A percentile compares a stretch with the other conserved stretches of the same genome.
phyloP scores from a whole-genome alignment of 495 filamentous ascomycete genomes.

The Mytilinidion resinicola region DNA sequence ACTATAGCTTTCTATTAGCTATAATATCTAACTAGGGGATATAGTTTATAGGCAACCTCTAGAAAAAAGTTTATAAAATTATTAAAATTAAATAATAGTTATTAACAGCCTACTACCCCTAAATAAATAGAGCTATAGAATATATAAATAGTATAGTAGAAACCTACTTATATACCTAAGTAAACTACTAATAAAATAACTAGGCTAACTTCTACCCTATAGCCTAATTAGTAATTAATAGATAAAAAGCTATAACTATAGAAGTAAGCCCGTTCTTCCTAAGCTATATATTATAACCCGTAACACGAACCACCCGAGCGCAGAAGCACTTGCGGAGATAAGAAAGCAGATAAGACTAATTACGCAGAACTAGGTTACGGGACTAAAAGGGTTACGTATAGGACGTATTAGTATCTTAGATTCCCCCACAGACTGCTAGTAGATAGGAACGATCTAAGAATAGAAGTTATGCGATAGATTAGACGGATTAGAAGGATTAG shows the following conservation, averaged over 20 bases:
- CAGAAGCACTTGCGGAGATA: too few species aligned
- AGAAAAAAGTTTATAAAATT: background rate
- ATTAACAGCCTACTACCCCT: constrained; percentile 10
- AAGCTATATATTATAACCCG: background rate
- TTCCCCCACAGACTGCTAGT: too few species aligned
- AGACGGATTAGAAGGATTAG: too few species aligned
- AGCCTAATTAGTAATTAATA: constrained; percentile 6
- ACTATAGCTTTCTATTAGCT: background rate
- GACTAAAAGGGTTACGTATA: too few species aligned
- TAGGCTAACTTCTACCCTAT: constrained; percentile 6
- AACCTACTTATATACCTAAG: constrained; percentile 7
- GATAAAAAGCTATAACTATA: background rate
- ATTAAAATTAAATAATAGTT: background rate
- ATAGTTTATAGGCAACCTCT: background rate
- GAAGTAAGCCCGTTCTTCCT: background rate
- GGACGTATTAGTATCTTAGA: too few species aligned
- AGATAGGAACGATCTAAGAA: too few species aligned
- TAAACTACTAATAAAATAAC: constrained; percentile 6
- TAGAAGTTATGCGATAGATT: too few species aligned
- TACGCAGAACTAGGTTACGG: too few species aligned
- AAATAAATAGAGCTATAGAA: constrained; percentile 17
- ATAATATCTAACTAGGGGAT: background rate
- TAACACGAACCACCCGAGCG: too few species aligned
- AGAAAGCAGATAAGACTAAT: too few species aligned
- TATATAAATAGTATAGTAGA: constrained; percentile 11